phyloP scores from a whole-genome alignment of 257 asterid genomes.

The Solanum neorickii region DNA sequence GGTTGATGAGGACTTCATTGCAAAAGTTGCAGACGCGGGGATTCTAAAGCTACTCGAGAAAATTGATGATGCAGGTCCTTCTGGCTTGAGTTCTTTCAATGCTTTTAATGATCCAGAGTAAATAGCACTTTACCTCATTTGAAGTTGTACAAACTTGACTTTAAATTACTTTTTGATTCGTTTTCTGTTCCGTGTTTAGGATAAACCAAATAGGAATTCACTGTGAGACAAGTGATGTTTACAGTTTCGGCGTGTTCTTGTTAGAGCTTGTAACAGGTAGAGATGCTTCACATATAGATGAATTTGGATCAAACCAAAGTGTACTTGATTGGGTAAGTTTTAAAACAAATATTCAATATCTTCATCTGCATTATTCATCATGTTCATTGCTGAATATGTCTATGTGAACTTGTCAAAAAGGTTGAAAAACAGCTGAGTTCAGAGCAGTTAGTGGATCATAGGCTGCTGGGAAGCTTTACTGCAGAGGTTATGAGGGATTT shows the following conservation, averaged over 20 bases:
- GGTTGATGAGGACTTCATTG: constrained; percentile 69
- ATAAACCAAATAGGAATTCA: constrained; percentile 8
- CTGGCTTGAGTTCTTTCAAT: constrained; percentile 23
- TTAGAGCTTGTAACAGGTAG: constrained; percentile 59
- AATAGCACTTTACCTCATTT: neutral
- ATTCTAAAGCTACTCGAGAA: constrained; percentile 28
- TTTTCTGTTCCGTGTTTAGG: constrained; percentile 16
- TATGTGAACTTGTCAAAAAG: constrained; percentile 9
- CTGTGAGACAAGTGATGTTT: constrained; percentile 38
- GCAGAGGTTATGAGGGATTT: constrained; percentile 56
- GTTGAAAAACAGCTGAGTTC: constrained; percentile 24
- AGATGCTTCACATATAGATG: constrained; percentile 29
- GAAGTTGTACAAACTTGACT: neutral
- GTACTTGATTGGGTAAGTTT: constrained; percentile 46
- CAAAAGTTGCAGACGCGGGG: constrained; percentile 72
- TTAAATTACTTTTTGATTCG: neutral
- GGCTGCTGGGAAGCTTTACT: constrained; percentile 45
- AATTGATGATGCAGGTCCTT: constrained; percentile 35
- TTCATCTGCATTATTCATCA: neutral
- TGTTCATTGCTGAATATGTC: neutral
- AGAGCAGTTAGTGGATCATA: constrained; percentile 32
- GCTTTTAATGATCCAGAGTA: constrained; percentile 73
- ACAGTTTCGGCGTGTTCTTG: constrained; percentile 66
- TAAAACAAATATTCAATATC: neutral
- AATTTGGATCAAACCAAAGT: constrained; percentile 30